Evolutionary conservation across 805 yeast genomes (phyloP), one percentile per base, ranked within the genome.

Genomic region (Peterozyma toletana): DNA sequence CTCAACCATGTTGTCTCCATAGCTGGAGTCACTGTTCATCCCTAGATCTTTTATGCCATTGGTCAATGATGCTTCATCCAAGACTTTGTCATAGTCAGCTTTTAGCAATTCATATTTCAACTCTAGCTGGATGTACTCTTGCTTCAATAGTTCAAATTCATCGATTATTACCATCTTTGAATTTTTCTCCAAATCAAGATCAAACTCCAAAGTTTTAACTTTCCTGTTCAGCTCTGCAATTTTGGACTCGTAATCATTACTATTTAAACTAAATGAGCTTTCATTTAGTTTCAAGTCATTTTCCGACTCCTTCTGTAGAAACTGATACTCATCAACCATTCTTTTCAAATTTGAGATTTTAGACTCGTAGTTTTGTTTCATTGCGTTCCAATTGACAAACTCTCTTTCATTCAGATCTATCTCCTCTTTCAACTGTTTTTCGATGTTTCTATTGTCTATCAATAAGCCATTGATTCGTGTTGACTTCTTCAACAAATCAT

Each of bases 91-190:
- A 38, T 56, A 57, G 42, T 59, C 61, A 39, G 47, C 44, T 46
- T 59, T 57, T 15, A 63, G 35, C 15, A 49, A 43, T 21, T 58
- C 57, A 43, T 58, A 56, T 33, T 53, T 58, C 18, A 43, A 47
- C 38, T 58, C 59, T 2, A 62, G 43, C 36, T 62, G 60, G 3
- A 42, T 35, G 40, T 49, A 55, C 43, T 70, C 68, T 42, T 63
- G 66, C 38, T 72, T 67, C 47, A 75, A 59, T 50, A 62, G 59
- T 52, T 77, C 83, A 37, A 77, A 63, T 56, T 77, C 80, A 51
- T 75, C 80, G 39, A 77, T 73, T 41, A 77, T 70, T 38, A 72
- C 60, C 46, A 70, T 63, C 50, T 75, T 75, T 35, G 78, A 73
- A 51, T 68, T 74, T 39, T 68, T 66, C 51, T 77, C 83, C 18